Evolutionary conservation across 352 stramenopile genomes (phyloP).

Genomic region (Phytophthora crassamura): DNA sequence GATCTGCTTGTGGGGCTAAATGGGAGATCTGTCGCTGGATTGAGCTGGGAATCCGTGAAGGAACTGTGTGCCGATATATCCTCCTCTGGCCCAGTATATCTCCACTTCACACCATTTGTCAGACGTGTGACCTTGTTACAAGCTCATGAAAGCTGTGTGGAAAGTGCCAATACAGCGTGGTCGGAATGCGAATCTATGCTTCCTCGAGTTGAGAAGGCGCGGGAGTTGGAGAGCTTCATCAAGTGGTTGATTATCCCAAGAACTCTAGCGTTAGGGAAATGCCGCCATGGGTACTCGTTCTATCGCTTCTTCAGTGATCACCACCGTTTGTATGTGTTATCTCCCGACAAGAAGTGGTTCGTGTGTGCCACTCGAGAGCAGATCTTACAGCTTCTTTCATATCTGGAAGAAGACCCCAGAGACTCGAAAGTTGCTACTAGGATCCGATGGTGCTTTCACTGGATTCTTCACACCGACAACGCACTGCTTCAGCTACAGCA

Average conservation of each 20-base stretch:
- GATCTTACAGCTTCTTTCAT: slow-evolving; percentile 51
- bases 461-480: slow-evolving; percentile 38
- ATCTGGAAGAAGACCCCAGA: slow-evolving; percentile 54
- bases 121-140: slow-evolving; percentile 39
- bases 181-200: slow-evolving; percentile 61
- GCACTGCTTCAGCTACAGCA: slow-evolving; percentile 20
- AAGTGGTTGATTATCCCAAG: slow-evolving; percentile 65
- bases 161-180: slow-evolving; percentile 70
- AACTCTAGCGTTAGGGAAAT: slow-evolving; percentile 66
- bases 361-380: slow-evolving; percentile 34
- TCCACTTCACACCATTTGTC: slow-evolving; percentile 54
- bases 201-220: slow-evolving; percentile 54
- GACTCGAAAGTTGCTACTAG: slow-evolving; percentile 43
- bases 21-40: slow-evolving; percentile 45
- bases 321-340: slow-evolving; percentile 59
- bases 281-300: slow-evolving; percentile 55
- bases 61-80: slow-evolving; percentile 44
- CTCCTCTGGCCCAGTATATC: slow-evolving; percentile 41
- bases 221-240: slow-evolving; percentile 69
- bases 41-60: slow-evolving; percentile 56
- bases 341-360: slow-evolving; percentile 57
- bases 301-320: slow-evolving; percentile 75
- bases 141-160: slow-evolving; percentile 67
- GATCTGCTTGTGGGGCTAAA: slow-evolving; percentile 78
- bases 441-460: slow-evolving; percentile 54